Percentiles rank a stretch among this genome's conserved stretches.
Evolutionary conservation across 257 asterid genomes (phyloP).

Genomic region (Paulownia fortunei): DNA sequence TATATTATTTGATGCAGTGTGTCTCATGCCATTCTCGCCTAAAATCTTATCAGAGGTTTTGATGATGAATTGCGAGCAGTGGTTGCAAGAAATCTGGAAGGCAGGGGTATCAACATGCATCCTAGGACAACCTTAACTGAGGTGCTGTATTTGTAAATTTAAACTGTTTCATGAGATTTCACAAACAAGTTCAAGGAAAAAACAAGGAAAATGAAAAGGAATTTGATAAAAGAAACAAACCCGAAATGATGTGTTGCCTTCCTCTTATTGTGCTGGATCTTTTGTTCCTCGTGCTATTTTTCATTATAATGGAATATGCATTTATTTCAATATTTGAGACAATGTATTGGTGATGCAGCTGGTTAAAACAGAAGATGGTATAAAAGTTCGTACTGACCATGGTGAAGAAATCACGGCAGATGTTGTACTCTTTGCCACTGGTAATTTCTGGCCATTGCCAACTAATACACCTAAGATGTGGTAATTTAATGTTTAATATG

Average conservation of each 20-base stretch:
- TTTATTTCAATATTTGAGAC: slow-evolving; percentile 18
- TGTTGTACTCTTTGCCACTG: slow-evolving; percentile 98
- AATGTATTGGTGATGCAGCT: slow-evolving; percentile 64
- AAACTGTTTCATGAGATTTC: no score
- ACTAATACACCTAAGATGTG: not conserved
- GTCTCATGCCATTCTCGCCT: slow-evolving; percentile 12
- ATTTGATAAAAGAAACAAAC: no score
- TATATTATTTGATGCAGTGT: slow-evolving; percentile 4
- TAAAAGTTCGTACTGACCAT: slow-evolving; percentile 78
- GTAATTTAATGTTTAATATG: not conserved
- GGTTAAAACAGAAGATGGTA: slow-evolving; percentile 74
- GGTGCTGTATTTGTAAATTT: no score
- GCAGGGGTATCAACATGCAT: slow-evolving; percentile 90
- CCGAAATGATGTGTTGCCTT: not conserved
- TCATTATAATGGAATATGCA: not conserved
- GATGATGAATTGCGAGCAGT: slow-evolving; percentile 94
- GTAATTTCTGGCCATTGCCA: slow-evolving; percentile 46
- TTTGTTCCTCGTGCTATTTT: not conserved
- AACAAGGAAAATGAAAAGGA: not conserved
- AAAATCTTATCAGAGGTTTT: slow-evolving; percentile 74
- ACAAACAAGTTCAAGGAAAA: no score
- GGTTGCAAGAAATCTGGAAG: slow-evolving; percentile 94
- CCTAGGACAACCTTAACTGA: slow-evolving; percentile 78
- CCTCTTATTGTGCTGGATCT: not conserved
- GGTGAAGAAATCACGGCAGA: slow-evolving; percentile 90